Evolutionary conservation across 208 protist species (phyloP).

Genomic region (Leptomonas pyrrhocoris): DNA sequence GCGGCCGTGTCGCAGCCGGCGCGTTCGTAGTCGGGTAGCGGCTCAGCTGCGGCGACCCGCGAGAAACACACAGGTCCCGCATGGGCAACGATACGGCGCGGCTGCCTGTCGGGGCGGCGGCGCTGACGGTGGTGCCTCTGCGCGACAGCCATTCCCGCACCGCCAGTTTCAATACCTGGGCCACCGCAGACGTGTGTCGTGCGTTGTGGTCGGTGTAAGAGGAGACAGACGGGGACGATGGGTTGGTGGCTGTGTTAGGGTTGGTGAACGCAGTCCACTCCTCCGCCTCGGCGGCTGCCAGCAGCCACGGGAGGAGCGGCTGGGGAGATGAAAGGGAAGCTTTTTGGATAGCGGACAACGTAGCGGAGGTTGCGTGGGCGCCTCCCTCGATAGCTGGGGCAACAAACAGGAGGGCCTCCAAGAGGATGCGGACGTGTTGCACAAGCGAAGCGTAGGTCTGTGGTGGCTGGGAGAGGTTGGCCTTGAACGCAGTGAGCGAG

Average conservation of each 20-base stretch:
- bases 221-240: neutral
- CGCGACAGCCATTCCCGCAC: conserved; percentile 45
- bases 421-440: conserved; percentile 26
- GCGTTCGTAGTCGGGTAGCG: too few species aligned
- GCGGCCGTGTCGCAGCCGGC: too few species aligned
- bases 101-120: conserved; percentile 39
- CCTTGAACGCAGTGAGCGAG: neutral
- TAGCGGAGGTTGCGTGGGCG: neutral
- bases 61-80: conserved; percentile 35
- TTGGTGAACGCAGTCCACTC: conserved; percentile 16
- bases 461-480: conserved; percentile 28
- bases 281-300: conserved; percentile 17
- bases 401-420: conserved; percentile 18
- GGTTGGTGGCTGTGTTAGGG: neutral
- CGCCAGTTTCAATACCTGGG: conserved; percentile 28
- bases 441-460: conserved; percentile 24
- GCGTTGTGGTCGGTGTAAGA: neutral
- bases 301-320: conserved; percentile 28
- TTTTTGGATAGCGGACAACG: neutral
- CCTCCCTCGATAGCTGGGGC: neutral
- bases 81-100: conserved; percentile 31
- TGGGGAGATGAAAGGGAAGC: neutral
- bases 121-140: conserved; percentile 48
- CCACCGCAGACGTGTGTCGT: conserved; percentile 9
- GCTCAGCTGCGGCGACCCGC: neutral